Conservation (phyloP, 176 grass and related monocot genomes). For the Coix lacrymajobi region DNA sequence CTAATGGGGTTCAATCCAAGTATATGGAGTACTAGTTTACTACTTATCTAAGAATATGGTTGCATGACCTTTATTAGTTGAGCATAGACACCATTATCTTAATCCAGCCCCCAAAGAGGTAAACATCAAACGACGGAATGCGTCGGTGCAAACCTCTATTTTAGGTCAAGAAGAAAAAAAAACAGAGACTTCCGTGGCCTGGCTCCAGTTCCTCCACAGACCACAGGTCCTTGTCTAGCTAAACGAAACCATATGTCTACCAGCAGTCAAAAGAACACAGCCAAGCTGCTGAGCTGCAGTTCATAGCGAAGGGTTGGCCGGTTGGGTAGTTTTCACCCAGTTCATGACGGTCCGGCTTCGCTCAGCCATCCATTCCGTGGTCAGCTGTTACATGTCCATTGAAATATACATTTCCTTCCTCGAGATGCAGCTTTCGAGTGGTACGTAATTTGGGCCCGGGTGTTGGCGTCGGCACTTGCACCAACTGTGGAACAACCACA, state of each 20-base stretch:
- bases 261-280: neutral
- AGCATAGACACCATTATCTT: neutral
- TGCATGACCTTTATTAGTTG: neutral
- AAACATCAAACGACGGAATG: neutral
- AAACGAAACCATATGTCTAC: neutral
- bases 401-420: neutral
- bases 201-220: neutral
- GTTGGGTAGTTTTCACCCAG: neutral
- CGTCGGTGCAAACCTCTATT: neutral
- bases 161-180: neutral
- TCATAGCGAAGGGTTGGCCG: neutral
- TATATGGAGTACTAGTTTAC: no score
- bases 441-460: neutral
- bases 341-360: neutral
- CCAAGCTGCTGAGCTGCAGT: neutral
- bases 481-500: neutral
- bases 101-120: neutral
- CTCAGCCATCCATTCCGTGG: neutral
- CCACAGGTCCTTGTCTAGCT: slow-evolving; percentile 2
- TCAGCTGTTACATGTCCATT: neutral
- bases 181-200: neutral
- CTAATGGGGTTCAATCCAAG: neutral
- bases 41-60: neutral
- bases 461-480: neutral
- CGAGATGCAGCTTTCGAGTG: neutral